Evolutionary conservation across 345 rosid species (phyloP).

Genomic region (Mangifera indica): DNA sequence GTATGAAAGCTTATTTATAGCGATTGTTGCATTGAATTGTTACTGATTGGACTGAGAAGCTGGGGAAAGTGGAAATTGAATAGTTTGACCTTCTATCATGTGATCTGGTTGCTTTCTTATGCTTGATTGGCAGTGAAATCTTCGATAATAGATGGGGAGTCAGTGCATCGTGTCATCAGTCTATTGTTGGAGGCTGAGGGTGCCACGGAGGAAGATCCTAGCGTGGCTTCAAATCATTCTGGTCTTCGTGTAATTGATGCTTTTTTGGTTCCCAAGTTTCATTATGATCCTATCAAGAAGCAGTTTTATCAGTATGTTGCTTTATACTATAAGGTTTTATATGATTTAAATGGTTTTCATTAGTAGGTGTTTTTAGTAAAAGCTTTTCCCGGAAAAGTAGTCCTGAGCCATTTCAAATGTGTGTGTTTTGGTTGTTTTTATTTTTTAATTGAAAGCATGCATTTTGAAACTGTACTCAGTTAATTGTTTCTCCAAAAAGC

Average conservation of each 20-base stretch:
- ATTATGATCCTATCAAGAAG: slow-evolving; percentile 70
- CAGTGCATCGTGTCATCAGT: slow-evolving; percentile 51
- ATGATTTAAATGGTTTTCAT: background rate
- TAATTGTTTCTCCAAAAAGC: too few species aligned
- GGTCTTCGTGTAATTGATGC: slow-evolving; percentile 66
- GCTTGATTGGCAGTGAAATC: slow-evolving; percentile 50
- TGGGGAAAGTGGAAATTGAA: too few species aligned
- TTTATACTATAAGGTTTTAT: background rate
- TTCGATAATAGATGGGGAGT: slow-evolving; percentile 62
- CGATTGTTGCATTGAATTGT: too few species aligned
- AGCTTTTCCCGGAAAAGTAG: background rate
- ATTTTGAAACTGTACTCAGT: too few species aligned
- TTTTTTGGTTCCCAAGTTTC: slow-evolving; percentile 74
- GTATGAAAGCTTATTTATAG: too few species aligned
- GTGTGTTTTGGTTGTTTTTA: too few species aligned
- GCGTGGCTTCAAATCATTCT: slow-evolving; percentile 32
- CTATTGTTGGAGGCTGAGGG: slow-evolving; percentile 65
- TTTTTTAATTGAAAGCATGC: background rate
- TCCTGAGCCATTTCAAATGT: too few species aligned
- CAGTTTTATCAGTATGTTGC: slow-evolving; percentile 62
- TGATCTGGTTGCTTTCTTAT: background rate
- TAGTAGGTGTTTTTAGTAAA: background rate
- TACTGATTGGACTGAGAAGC: too few species aligned
- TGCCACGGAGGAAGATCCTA: slow-evolving; percentile 49
- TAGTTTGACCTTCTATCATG: background rate